Conservation (phyloP, 805 yeast genomes). For the Ascoidea rubescens region DNA sequence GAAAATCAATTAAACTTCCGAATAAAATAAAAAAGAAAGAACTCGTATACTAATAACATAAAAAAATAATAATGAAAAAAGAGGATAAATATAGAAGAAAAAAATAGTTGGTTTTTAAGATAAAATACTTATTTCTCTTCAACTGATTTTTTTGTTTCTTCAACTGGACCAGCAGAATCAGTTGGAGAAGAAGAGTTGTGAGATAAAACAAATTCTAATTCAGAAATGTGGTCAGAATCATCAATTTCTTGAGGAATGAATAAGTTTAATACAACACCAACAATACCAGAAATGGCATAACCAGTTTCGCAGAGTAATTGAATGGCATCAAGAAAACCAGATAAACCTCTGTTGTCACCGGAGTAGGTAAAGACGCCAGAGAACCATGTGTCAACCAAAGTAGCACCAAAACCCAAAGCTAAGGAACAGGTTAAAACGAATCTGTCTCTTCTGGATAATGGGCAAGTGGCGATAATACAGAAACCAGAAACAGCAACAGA, state of each 20-base stretch:
- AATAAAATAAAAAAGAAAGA: too few relatives aligned
- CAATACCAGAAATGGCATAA: constrained; percentile 54
- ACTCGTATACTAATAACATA: too few relatives aligned
- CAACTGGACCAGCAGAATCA: too few relatives aligned
- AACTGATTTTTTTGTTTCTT: too few relatives aligned
- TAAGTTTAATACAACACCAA: constrained; percentile 48
- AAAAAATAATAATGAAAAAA: too few relatives aligned
- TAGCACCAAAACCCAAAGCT: constrained; percentile 54
- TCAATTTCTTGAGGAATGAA: constrained; percentile 46
- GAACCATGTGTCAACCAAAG: constrained; percentile 55
- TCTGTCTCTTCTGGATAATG: constrained; percentile 58
- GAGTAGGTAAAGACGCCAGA: constrained; percentile 45
- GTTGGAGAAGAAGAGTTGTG: too few relatives aligned
- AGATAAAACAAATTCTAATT: too few relatives aligned
- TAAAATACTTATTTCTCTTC: too few relatives aligned
- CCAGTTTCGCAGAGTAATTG: constrained; percentile 60
- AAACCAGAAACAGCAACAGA: constrained; percentile 69
- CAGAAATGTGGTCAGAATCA: constrained; percentile 18
- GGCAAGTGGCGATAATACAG: constrained; percentile 37
- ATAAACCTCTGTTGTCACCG: constrained; percentile 42
- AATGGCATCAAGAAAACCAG: constrained; percentile 57
- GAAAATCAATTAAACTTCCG: too few relatives aligned
- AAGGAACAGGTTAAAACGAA: constrained; percentile 55
- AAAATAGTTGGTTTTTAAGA: too few relatives aligned
- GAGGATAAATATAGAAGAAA: too few relatives aligned